A percentile compares a stretch with the other conserved stretches of the same genome.
Conservation (phyloP, 148 eudicot genomes). For the Camellia japonica region DNA sequence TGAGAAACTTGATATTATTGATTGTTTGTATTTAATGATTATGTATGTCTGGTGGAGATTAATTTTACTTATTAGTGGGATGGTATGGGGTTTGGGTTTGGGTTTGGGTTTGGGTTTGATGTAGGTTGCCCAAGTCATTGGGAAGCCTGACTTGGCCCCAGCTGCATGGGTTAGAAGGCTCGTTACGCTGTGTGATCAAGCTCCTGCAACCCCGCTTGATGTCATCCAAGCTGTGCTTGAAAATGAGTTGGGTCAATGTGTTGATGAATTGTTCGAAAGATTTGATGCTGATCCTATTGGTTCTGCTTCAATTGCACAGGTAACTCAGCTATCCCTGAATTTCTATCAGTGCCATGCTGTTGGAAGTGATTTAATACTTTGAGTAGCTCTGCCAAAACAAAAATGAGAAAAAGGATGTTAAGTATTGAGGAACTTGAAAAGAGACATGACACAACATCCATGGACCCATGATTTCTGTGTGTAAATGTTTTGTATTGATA, state of each 20-base stretch:
- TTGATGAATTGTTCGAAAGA: conserved; percentile 70
- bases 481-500: neutral
- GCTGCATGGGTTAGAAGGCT: conserved; percentile 68
- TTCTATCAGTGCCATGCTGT: too few species aligned
- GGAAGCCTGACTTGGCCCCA: conserved; percentile 97
- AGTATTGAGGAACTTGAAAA: too few species aligned
- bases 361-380: too few species aligned
- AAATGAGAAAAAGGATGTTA: too few species aligned
- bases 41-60: neutral
- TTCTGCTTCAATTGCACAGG: conserved; percentile 99
- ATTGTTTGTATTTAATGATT: neutral
- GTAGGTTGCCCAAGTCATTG: conserved; percentile 85
- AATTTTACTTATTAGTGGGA: neutral
- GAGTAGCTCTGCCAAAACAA: too few species aligned
- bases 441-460: too few species aligned
- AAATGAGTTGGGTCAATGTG: conserved; percentile 65
- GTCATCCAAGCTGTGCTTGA: conserved; percentile 60
- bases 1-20: too few species aligned
- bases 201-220: conserved; percentile 75
- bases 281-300: conserved; percentile 76
- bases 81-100: conserved; percentile 13
- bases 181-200: conserved; percentile 70
- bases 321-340: conserved; percentile 15
- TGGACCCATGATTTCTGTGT: neutral
- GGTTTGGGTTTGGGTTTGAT: conserved; percentile 5